Base-by-base conservation (phyloP, 495 filamentous ascomycete species). In the Penicillium steckii region DNA sequence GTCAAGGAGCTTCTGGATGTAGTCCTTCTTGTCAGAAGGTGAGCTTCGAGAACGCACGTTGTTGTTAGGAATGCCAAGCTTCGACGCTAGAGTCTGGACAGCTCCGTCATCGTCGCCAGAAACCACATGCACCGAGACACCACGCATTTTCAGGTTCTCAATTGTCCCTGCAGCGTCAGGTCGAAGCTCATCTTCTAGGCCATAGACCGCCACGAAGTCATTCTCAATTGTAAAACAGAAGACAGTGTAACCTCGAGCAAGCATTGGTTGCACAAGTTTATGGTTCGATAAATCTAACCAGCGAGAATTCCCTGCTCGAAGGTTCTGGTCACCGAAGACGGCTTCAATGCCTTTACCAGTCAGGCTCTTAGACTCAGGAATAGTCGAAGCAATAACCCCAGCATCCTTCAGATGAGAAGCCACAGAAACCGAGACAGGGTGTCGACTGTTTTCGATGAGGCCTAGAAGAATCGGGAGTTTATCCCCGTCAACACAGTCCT, bases 351-450 rank as follows among this genome's bases (percentile, higher is more conserved):
- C 82, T 55, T 72, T 72, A 0, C 81, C 82, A 8, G 84, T 70
- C 2, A 89, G 50, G 3, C 68, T 75, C 23, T 69, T 77, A 17
- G 79, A 32, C 23, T 76, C 67, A 13, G 60, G 44, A 9, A 85
- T 58, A 13, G 55, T 44, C 8, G 61, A 48, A 3, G 77, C 50
- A 0, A 40, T 13, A 2, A 79, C 49, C 1, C 59, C 71, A 10
- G 53, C 46, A 1, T 32, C 37, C 47, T 66, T 67, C 8, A 88
- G 59, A 59, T 86, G 72, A 6, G 63, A 47, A 18, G 73, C 63
- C 7, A 91, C 67, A 2, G 89, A 77, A 18, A 60, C 62, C 1
- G 88, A 87, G n/a, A 90, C 82, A 0, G 89, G 89, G 58, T 91
- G 88, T 21, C 80, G 80, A 63, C 69, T 84, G 51, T 71, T 72